Evolutionary conservation across 2,329 filamentous ascomycete species (phyloP).

Genomic region (Elsinoe australis): DNA sequence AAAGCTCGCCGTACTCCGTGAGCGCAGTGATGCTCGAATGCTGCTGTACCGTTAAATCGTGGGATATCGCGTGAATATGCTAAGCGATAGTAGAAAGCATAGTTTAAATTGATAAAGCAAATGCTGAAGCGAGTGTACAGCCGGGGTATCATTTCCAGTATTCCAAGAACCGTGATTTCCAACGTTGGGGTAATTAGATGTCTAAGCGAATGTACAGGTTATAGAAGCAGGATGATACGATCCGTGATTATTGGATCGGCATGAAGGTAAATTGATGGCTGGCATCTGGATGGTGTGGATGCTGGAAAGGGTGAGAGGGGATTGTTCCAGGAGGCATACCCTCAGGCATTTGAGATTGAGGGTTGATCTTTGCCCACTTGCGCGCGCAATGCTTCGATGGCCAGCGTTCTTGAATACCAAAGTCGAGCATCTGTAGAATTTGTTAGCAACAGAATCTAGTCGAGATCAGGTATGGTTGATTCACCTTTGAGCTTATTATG

Average conservation of each 20-base stretch:
- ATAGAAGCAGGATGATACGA: neutral
- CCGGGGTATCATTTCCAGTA: constrained; percentile 14
- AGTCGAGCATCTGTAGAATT: constrained; percentile 45
- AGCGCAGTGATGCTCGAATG: too few relatives aligned
- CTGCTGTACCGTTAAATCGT: too few relatives aligned
- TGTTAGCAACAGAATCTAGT: constrained; percentile 18
- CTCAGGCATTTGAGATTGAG: constrained; percentile 22
- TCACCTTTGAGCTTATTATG: constrained; percentile 46
- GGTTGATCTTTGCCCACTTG: constrained; percentile 45
- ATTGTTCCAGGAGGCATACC: constrained; percentile 21
- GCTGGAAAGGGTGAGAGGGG: constrained; percentile 19
- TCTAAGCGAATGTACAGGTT: constrained; percentile 11
- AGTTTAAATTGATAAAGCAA: too few relatives aligned
- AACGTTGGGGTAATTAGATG: neutral
- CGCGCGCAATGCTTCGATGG: constrained; percentile 42
- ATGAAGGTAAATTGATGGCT: constrained; percentile 14
- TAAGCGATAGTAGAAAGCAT: too few relatives aligned
- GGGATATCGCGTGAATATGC: too few relatives aligned
- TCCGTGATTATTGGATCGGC: constrained; percentile 6
- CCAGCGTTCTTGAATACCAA: constrained; percentile 45
- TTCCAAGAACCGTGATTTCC: neutral
- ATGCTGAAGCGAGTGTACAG: constrained; percentile 9
- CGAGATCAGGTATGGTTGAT: constrained; percentile 15
- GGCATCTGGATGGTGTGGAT: constrained; percentile 9
- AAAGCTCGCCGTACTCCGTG: too few relatives aligned